phyloP scores from a whole-genome alignment of 2,329 filamentous ascomycete genomes.

The Aspergillus pseudotamarii region DNA sequence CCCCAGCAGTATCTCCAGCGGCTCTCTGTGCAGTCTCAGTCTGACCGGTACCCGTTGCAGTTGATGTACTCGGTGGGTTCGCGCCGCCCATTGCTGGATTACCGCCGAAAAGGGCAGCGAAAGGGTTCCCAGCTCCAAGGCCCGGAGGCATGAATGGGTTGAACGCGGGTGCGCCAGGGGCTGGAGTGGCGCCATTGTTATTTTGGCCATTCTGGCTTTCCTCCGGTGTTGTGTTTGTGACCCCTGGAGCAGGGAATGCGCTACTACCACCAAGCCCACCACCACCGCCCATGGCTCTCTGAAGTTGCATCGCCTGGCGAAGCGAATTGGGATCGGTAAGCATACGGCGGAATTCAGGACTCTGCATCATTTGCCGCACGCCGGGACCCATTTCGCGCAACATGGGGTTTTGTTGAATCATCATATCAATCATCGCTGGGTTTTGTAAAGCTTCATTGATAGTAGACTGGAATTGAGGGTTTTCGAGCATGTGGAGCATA shows the following conservation, averaged over 20 bases:
- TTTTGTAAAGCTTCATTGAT: constrained; percentile 97
- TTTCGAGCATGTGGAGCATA: constrained; percentile 81
- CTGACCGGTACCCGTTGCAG: constrained; percentile 31
- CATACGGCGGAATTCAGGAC: constrained; percentile 86
- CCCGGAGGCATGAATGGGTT: constrained; percentile 34
- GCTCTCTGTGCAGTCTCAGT: constrained; percentile 34
- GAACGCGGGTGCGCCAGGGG: constrained; percentile 34
- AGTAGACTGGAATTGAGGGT: constrained; percentile 81
- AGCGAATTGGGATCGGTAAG: constrained; percentile 88
- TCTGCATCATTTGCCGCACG: constrained; percentile 82
- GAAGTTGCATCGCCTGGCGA: constrained; percentile 79
- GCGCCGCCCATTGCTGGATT: constrained; percentile 30
- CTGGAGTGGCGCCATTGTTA: constrained; percentile 48
- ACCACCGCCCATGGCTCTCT: constrained; percentile 60
- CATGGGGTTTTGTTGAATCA: constrained; percentile 90
- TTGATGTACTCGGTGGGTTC: constrained; percentile 35
- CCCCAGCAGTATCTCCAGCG: constrained; percentile 31
- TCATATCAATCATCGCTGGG: constrained; percentile 90
- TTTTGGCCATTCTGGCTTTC: constrained; percentile 43
- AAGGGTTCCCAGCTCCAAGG: constrained; percentile 56
- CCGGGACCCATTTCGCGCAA: constrained; percentile 70
- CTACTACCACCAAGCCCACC: constrained; percentile 53
- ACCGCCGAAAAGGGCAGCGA: constrained; percentile 60
- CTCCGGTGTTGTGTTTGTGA: constrained; percentile 80
- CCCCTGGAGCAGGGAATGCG: constrained; percentile 85